These are phyloP conservation scores for Penicillium parvum DNA, from an alignment of 495 filamentous ascomycete species.

Conservation along the genomic window DNA sequence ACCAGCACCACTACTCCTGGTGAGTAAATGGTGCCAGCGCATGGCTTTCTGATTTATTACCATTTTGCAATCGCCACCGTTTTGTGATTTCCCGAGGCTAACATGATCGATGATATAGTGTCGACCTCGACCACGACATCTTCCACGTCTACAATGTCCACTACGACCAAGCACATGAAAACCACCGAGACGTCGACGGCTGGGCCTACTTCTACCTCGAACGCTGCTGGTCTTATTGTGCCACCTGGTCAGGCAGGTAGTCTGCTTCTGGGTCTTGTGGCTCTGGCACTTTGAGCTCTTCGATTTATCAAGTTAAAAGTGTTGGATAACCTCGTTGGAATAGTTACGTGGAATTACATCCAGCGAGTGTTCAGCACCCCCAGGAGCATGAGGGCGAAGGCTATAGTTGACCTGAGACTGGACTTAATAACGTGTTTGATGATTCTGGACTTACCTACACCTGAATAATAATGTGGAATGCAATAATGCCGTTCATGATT, in stretches of 20 bases:
- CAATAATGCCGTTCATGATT: conserved; percentile 3
- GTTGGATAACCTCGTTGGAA: too few relatives aligned
- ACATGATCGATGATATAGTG: background rate
- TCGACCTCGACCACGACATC: conserved; percentile 1
- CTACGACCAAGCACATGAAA: conserved; percentile 12
- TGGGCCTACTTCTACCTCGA: conserved; percentile 14
- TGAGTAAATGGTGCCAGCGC: conserved; percentile 16
- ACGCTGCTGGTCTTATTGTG: conserved; percentile 17
- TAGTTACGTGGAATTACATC: too few relatives aligned
- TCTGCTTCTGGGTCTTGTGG: conserved; percentile 22
- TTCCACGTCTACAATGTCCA: conserved; percentile 12
- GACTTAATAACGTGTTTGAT: conserved; percentile 1
- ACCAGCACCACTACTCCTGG: conserved; percentile 15
- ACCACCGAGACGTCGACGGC: conserved; percentile 14
- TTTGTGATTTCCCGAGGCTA: background rate
- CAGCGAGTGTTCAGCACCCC: too few relatives aligned
- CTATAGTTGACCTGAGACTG: conserved; percentile 3
- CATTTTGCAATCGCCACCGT: background rate
- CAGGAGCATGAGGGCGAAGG: background rate
- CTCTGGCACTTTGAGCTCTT: conserved; percentile 13
- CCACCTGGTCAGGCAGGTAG: conserved; percentile 30
- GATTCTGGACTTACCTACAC: conserved; percentile 5
- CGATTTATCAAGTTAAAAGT: too few relatives aligned
- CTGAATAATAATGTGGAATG: conserved; percentile 9
- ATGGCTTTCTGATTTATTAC: conserved; percentile 6